Evolutionary conservation across 352 stramenopile species (phyloP).

Genomic region (Peronosclerospora sorghi): DNA sequence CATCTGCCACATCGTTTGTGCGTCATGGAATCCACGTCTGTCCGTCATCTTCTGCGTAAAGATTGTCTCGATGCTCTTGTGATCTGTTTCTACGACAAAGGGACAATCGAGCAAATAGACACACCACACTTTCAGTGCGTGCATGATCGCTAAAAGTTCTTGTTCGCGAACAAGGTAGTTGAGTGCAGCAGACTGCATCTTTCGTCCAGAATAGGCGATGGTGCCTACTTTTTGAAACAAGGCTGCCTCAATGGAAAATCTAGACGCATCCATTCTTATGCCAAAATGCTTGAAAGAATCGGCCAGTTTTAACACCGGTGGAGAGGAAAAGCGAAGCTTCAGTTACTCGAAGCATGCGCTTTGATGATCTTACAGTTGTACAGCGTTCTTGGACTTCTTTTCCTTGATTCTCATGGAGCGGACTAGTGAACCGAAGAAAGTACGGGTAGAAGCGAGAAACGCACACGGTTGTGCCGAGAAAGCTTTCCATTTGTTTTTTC

Average conservation of each 20-base stretch:
- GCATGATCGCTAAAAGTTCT: neutral
- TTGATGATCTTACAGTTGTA: neutral
- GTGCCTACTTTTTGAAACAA: slow-evolving; percentile 5
- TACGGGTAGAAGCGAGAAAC: slow-evolving; percentile 2
- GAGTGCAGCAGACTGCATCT: neutral
- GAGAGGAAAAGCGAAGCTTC: neutral
- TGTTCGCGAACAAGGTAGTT: neutral
- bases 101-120: too few species aligned
- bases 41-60: slow-evolving; percentile 13
- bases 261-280: slow-evolving; percentile 6
- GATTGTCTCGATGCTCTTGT: slow-evolving; percentile 9
- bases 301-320: neutral
- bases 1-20: slow-evolving; percentile 4
- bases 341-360: neutral
- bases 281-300: neutral
- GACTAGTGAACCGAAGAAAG: slow-evolving; percentile 1
- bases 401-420: slow-evolving; percentile 3
- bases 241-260: slow-evolving; percentile 1
- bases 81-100: slow-evolving; percentile 10
- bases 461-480: slow-evolving; percentile 1
- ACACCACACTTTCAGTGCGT: too few species aligned
- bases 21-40: slow-evolving; percentile 4
- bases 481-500: neutral
- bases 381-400: neutral
- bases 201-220: neutral